Conservation (phyloP, 78 protist species). For the Cavenderia fasciculata region DNA sequence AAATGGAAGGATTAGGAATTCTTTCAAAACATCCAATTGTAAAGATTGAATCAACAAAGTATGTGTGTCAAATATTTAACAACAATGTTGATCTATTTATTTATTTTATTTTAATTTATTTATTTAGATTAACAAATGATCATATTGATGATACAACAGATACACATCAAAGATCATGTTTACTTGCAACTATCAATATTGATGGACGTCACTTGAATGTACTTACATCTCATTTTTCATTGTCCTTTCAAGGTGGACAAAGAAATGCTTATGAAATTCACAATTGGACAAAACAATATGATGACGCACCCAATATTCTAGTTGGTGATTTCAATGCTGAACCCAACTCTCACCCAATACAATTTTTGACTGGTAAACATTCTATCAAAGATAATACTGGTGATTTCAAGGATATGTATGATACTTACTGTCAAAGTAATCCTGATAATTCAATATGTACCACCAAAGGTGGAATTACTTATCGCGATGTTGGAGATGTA, state of each 20-base stretch:
- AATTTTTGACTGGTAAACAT: conserved; percentile 7
- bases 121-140: not conserved
- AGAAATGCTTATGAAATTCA: conserved; percentile 49
- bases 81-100: not conserved
- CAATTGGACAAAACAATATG: conserved; percentile 5
- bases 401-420: not conserved
- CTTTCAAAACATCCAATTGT: conserved; percentile 24
- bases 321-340: conserved; percentile 44
- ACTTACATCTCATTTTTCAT: conserved; percentile 53
- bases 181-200: not conserved
- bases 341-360: conserved; percentile 20
- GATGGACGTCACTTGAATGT: not conserved
- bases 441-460: not conserved
- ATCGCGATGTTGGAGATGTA: not conserved
- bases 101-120: not conserved
- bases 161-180: conserved; percentile 44
- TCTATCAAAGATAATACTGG: not conserved
- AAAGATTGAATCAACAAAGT: conserved; percentile 3
- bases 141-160: conserved; percentile 8
- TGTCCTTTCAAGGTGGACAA: not conserved
- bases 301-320: not conserved
- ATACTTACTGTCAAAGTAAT: not conserved
- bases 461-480: not conserved
- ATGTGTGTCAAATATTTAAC: too few species aligned
- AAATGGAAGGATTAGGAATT: conserved; percentile 40